A percentile compares a stretch with the other conserved stretches of the same genome.
Evolutionary conservation across 106 monocot genomes (phyloP).

Genomic region (Allium cepa): DNA sequence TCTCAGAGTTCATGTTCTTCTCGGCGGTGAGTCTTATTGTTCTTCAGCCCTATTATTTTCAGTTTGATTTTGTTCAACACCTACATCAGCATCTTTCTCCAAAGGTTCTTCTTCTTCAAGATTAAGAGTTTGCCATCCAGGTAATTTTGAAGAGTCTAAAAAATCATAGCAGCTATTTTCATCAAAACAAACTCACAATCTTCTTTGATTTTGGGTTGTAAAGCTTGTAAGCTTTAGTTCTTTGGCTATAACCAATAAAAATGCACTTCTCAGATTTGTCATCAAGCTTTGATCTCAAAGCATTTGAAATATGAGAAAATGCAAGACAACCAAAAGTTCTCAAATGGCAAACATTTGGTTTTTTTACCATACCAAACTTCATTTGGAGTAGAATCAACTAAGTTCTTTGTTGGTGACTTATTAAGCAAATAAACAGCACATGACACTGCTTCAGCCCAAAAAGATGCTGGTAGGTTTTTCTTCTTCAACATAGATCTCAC

Average conservation of each 20-base stretch:
- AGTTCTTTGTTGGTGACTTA: not conserved
- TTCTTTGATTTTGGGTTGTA: not conserved
- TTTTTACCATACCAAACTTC: not conserved
- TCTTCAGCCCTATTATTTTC: too few relatives aligned
- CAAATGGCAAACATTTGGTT: not conserved
- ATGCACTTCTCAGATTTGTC: not conserved
- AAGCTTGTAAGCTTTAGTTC: not conserved
- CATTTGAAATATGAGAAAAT: not conserved
- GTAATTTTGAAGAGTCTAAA: not conserved
- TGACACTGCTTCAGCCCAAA: conserved; percentile 1
- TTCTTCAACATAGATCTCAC: not conserved
- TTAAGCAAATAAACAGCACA: not conserved
- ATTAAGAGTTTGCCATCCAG: not conserved
- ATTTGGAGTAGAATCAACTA: not conserved
- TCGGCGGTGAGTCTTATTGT: too few relatives aligned
- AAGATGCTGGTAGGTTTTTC: not conserved
- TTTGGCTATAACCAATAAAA: not conserved
- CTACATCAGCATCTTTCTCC: not conserved
- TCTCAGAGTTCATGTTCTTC: not conserved
- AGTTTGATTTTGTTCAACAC: not conserved
- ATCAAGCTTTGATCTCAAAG: not conserved
- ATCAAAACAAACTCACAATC: not conserved
- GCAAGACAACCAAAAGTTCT: not conserved
- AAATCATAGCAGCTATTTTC: not conserved
- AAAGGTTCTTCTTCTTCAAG: not conserved